These are phyloP conservation scores for Trypanosoma melophagium DNA, from an alignment of 208 protist genomes.

Conservation along the genomic window DNA sequence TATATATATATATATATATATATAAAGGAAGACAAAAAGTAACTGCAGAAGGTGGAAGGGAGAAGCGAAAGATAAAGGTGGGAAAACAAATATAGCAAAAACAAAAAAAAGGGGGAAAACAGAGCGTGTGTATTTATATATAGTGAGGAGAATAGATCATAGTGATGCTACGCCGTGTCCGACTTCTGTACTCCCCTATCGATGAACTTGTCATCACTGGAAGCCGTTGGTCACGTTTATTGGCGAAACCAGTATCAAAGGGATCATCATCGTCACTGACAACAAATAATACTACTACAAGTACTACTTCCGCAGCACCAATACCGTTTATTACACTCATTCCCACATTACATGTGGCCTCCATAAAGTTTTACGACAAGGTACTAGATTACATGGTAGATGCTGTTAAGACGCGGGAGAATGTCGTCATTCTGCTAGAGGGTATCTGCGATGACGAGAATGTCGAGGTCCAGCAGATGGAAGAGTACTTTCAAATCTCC, in stretches of 20 bases:
- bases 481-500: conserved; percentile 79
- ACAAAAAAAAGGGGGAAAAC: conserved; percentile 5
- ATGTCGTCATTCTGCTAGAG: conserved; percentile 83
- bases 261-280: conserved; percentile 39
- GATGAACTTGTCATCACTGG: conserved; percentile 80
- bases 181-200: conserved; percentile 47
- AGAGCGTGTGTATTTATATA: too few species aligned
- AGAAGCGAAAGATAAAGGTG: too few species aligned
- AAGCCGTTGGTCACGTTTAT: conserved; percentile 79
- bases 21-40: too few species aligned
- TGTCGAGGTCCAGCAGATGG: conserved; percentile 70
- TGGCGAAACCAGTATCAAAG: conserved; percentile 44
- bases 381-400: conserved; percentile 84
- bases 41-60: too few species aligned
- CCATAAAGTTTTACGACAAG: conserved; percentile 80
- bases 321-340: conserved; percentile 77
- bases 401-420: conserved; percentile 53
- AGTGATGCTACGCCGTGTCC: conserved; percentile 34
- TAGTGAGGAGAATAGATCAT: not conserved
- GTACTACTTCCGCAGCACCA: not conserved
- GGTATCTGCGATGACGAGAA: conserved; percentile 84
- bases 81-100: not conserved
- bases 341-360: conserved; percentile 83
- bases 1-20: too few species aligned
- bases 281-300: conserved; percentile 13